Evolutionary conservation across 2,329 filamentous ascomycete species (phyloP), one percentile per base, ranked within the genome.

Genomic region (Aurifilum marmelostoma): DNA sequence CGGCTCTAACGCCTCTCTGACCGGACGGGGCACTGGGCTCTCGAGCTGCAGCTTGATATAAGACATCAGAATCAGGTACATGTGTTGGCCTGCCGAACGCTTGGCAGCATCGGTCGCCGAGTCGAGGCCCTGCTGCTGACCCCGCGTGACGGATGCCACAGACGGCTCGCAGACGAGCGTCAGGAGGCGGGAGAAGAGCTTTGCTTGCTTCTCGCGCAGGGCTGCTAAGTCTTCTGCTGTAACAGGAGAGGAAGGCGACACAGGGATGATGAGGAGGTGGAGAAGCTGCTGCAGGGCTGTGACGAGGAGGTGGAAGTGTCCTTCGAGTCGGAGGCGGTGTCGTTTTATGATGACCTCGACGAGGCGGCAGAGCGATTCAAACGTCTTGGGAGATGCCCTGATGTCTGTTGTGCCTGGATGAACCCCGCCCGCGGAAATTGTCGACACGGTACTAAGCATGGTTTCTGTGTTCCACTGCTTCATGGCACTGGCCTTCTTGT

Each of bases 1-100:
- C 7, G 84, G 82, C 75, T 88, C 83, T 59, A 91, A 80, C 65
- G 83, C 85, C 75, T 87, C 86, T 47, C 86, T 80, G 29, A 89
- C 80, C 11, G 78, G 79, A 16, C 82, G 81, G 12, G 83, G 76
- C 67, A 90, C 83, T 39, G 81, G 80, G 65, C 80, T 79, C 74
- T 89, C 87, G 7, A 90, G 83, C 76, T 89, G 88, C 72, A 89
- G 79, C 77, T 85, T 86, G 72, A 90, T 81, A 74, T 89, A 91
- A 66, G 83, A 79, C 79, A 87, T 84, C 58, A 91, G 76, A 7
- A 90, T 78, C 39, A 87, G 77, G 73, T 88, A 88, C 85, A 91
- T 89, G 77, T 89, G 83, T 71, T 86, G 83, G 5, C 87, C 87
- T 0, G 87, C 87, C 8, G 85, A 86, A 21, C 87, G 83, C 79